Percentiles rank a stretch among this genome's conserved stretches.
Conservation (phyloP, 495 filamentous ascomycete species). For the Talaromyces wortmannii region DNA sequence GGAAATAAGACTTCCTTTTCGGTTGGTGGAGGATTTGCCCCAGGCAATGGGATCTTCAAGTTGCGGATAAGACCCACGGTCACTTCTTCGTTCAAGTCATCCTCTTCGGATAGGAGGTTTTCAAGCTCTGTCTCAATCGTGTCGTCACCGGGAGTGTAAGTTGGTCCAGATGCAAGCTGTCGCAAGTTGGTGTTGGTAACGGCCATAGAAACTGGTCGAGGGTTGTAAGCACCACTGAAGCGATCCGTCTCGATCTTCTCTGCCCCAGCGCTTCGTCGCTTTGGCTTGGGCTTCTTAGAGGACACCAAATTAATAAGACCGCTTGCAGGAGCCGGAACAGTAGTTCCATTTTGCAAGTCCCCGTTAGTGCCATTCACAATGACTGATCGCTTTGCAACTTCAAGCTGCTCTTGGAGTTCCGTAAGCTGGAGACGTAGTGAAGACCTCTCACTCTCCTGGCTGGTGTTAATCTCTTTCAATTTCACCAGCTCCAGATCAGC, state of each 20-base stretch:
- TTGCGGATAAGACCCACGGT: constrained; percentile 93
- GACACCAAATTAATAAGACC: constrained; percentile 95
- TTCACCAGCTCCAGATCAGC: constrained; percentile 72
- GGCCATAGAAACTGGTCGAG: constrained; percentile 91
- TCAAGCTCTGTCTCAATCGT: constrained; percentile 92
- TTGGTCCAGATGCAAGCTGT: constrained; percentile 58
- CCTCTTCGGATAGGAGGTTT: constrained; percentile 87
- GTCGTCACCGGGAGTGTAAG: constrained; percentile 71
- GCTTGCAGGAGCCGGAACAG: constrained; percentile 46
- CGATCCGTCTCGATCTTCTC: constrained; percentile 76
- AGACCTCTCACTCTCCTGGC: constrained; percentile 75
- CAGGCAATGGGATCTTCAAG: constrained; percentile 86
- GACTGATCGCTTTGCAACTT: constrained; percentile 66
- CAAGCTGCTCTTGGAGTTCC: constrained; percentile 89
- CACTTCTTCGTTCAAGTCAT: constrained; percentile 92
- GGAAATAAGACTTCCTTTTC: constrained; percentile 99
- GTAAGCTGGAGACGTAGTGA: constrained; percentile 78
- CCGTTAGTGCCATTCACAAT: constrained; percentile 50
- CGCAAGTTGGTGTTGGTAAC: constrained; percentile 59
- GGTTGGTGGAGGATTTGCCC: constrained; percentile 74
- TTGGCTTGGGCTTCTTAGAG: constrained; percentile 96
- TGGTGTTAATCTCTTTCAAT: constrained; percentile 59
- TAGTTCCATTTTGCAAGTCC: constrained; percentile 64
- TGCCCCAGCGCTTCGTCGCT: constrained; percentile 88
- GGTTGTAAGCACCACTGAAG: constrained; percentile 87